These are phyloP conservation scores for Orbilia ellipsospora DNA, from an alignment of 2,329 filamentous ascomycete genomes.

Conservation along the genomic window DNA sequence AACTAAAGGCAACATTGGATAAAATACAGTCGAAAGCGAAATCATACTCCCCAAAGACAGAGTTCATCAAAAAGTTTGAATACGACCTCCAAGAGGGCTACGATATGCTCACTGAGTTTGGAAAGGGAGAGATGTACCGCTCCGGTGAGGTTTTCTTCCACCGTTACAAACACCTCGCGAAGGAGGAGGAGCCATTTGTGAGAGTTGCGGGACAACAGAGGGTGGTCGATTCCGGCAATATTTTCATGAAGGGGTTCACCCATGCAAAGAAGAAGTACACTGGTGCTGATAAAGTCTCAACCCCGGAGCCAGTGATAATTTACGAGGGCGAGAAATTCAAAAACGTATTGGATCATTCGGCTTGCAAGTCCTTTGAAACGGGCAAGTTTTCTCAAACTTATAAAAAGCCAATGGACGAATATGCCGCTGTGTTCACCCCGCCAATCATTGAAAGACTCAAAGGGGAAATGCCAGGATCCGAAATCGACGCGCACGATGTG, in stretches of 20 bases:
- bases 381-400: slow-evolving; percentile 66
- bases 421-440: slow-evolving; percentile 73
- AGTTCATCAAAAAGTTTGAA: slow-evolving; percentile 77
- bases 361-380: slow-evolving; percentile 77
- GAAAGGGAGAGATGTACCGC: slow-evolving; percentile 75
- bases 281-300: slow-evolving; percentile 63
- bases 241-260: slow-evolving; percentile 81
- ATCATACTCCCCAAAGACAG: slow-evolving; percentile 72
- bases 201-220: slow-evolving; percentile 75
- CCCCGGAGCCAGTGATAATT: slow-evolving; percentile 69
- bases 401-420: slow-evolving; percentile 67
- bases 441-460: slow-evolving; percentile 77
- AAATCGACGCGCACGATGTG: slow-evolving; percentile 71
- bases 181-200: slow-evolving; percentile 73
- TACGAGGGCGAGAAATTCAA: slow-evolving; percentile 75
- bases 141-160: slow-evolving; percentile 80
- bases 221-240: slow-evolving; percentile 78
- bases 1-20: slow-evolving; percentile 71
- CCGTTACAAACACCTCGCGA: slow-evolving; percentile 75
- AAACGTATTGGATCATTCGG: slow-evolving; percentile 82
- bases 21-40: slow-evolving; percentile 60
- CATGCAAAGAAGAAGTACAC: slow-evolving; percentile 64
- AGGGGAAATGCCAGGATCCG: slow-evolving; percentile 72
- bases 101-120: slow-evolving; percentile 76
- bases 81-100: slow-evolving; percentile 72